Conservation (phyloP, 176 grass and related monocot species). For the Paspalum vaginatum region DNA sequence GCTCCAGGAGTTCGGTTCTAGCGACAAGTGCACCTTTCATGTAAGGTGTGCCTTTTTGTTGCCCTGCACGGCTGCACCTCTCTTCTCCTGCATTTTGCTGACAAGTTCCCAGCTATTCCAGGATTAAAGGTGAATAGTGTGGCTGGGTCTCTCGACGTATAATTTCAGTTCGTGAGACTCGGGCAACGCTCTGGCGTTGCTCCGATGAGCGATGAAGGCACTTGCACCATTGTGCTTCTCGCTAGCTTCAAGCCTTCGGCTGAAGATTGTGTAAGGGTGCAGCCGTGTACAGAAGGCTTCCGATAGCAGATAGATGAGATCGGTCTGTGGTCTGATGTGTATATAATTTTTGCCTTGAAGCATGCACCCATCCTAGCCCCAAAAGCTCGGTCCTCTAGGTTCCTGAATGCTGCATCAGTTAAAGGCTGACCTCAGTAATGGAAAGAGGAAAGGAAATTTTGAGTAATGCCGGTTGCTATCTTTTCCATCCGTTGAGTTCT, state of each 20-base stretch:
- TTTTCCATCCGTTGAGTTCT: slow-evolving; percentile 39
- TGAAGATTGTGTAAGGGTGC: slow-evolving; percentile 38
- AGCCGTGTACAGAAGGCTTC: slow-evolving; percentile 49
- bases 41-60: slow-evolving; percentile 49
- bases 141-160: slow-evolving; percentile 20
- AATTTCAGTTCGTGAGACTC: slow-evolving; percentile 34
- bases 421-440: slow-evolving; percentile 38
- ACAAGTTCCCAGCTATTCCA: slow-evolving; percentile 39
- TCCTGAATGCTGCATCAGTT: slow-evolving; percentile 23
- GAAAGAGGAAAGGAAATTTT: slow-evolving; percentile 53
- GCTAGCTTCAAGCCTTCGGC: slow-evolving; percentile 31
- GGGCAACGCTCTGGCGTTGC: slow-evolving; percentile 17
- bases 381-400: slow-evolving; percentile 32
- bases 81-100: slow-evolving; percentile 18
- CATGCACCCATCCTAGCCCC: slow-evolving; percentile 20
- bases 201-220: slow-evolving; percentile 25
- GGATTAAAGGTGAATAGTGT: slow-evolving; percentile 54
- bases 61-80: no score
- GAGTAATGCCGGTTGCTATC: slow-evolving; percentile 45
- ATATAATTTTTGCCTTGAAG: slow-evolving; percentile 49
- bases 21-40: slow-evolving; percentile 53
- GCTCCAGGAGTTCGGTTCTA: slow-evolving; percentile 49
- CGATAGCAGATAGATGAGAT: slow-evolving; percentile 36
- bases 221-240: slow-evolving; percentile 40
- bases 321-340: slow-evolving; percentile 47